Percentiles rank a stretch among this genome's conserved stretches.
Conservation (phyloP, 257 asterid species). For the Petrea volubilis region DNA sequence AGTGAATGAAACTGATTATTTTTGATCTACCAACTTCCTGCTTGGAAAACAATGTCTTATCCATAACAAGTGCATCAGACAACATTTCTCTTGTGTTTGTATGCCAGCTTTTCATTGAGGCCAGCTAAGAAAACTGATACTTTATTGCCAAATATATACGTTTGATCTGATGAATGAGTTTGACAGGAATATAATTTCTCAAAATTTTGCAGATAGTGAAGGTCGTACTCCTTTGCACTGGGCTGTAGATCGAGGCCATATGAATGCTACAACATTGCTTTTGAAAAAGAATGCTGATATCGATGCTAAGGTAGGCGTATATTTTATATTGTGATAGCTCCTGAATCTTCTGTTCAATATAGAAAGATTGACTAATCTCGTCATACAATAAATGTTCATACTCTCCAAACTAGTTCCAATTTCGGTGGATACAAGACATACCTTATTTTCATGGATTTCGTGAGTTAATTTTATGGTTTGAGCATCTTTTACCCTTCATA, state of each 20-base stretch:
- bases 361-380: not conserved
- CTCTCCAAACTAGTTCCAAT: not conserved
- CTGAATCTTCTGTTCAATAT: not conserved
- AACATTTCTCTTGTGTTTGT: too few relatives aligned
- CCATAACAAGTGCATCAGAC: too few relatives aligned
- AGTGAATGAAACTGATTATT: not conserved
- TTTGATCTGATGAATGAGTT: not conserved
- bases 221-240: slow-evolving; percentile 98
- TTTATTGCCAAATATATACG: not conserved
- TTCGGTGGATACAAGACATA: not conserved
- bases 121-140: not conserved
- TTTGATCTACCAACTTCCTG: too few relatives aligned
- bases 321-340: slow-evolving; percentile 7
- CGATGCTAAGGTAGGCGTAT: slow-evolving; percentile 69
- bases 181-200: slow-evolving; percentile 18
- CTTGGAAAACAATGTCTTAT: too few relatives aligned
- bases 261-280: slow-evolving; percentile 60
- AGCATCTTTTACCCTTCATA: not conserved
- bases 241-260: slow-evolving; percentile 99
- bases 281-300: slow-evolving; percentile 74
- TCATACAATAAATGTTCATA: not conserved
- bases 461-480: too few relatives aligned
- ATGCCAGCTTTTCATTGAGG: not conserved
- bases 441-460: not conserved
- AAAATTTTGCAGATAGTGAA: slow-evolving; percentile 76